Evolutionary conservation across 441 rosid species (phyloP).

Genomic region (Iberis amara): DNA sequence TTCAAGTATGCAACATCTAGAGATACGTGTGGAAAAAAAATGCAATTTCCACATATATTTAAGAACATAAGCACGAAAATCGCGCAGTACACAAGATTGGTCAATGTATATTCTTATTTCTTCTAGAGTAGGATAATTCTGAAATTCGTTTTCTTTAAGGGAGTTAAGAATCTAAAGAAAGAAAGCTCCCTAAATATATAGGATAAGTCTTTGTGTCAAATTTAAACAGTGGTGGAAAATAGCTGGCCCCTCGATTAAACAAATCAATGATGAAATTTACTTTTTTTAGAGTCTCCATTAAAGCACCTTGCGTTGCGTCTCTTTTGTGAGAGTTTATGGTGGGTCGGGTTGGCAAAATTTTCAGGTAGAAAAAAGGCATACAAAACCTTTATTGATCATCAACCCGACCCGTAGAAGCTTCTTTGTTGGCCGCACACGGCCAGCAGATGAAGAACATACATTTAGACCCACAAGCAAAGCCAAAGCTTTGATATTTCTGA

Average conservation of each 20-base stretch:
- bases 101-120: constrained; percentile 20
- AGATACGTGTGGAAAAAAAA: too few relatives aligned
- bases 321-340: constrained; percentile 22
- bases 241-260: constrained; percentile 22
- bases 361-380: constrained; percentile 12
- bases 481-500: constrained; percentile 15
- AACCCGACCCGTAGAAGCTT: constrained; percentile 31
- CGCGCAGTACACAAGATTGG: constrained; percentile 1
- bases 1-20: too few relatives aligned
- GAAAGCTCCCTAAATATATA: constrained; percentile 20
- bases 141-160: constrained; percentile 14
- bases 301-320: constrained; percentile 17
- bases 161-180: constrained; percentile 29
- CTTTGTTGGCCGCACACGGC: constrained; percentile 37
- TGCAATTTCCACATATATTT: too few relatives aligned
- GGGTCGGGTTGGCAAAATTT: constrained; percentile 28
- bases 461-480: constrained; percentile 10
- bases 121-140: constrained; percentile 22
- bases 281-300: constrained; percentile 17
- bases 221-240: constrained; percentile 31
- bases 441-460: constrained; percentile 32
- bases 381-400: constrained; percentile 27
- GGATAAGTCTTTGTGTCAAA: constrained; percentile 20
- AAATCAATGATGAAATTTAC: constrained; percentile 28
- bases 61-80: too few relatives aligned